Evolutionary conservation across 345 rosid genomes (phyloP).

Genomic region (Rhodamnia argentea): DNA sequence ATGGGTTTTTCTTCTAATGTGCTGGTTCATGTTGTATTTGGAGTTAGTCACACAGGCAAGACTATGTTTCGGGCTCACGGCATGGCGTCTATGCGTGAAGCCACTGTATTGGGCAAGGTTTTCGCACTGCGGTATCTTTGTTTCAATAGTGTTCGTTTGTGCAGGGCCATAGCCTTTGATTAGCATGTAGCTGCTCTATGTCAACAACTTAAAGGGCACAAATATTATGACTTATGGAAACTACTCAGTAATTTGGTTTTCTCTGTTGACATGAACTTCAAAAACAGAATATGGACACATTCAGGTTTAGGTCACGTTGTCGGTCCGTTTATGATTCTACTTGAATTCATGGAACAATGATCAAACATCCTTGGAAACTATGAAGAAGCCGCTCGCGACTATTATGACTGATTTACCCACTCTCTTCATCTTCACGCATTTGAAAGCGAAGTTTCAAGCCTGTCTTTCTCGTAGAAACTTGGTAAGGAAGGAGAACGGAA

Average conservation of each 20-base stretch:
- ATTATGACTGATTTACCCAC: background rate
- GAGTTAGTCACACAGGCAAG: background rate
- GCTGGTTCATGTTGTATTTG: background rate
- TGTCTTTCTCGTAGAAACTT: background rate
- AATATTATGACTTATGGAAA: no score
- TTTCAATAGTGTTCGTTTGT: background rate
- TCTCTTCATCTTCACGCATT: background rate
- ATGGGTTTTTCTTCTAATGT: background rate
- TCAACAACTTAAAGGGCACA: background rate
- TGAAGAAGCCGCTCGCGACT: background rate
- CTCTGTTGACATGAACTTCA: no score
- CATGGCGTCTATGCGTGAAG: background rate
- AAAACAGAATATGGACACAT: no score
- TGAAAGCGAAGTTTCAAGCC: background rate
- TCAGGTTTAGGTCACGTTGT: background rate
- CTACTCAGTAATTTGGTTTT: no score
- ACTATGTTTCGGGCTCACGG: background rate
- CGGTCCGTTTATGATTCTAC: background rate
- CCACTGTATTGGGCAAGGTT: background rate
- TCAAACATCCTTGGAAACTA: background rate
- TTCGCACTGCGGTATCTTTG: background rate
- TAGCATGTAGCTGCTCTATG: background rate
- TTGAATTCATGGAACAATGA: background rate
- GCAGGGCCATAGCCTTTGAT: background rate
- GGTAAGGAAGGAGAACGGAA: fast-evolving